phyloP scores from a whole-genome alignment of 371 early-diverging fungal genomes.

The Syncephalastrum contaminatum region DNA sequence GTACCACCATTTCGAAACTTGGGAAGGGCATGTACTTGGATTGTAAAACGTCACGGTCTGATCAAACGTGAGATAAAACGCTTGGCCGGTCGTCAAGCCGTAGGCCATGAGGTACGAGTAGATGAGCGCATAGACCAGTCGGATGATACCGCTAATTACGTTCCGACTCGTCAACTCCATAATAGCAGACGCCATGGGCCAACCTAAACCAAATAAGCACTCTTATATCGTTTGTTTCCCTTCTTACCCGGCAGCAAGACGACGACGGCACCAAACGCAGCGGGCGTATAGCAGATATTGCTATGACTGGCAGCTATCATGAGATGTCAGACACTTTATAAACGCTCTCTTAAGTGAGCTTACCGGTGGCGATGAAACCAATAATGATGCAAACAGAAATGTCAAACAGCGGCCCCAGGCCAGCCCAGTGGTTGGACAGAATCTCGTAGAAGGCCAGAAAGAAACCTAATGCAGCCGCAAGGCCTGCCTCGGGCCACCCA shows the following conservation, averaged over 20 bases:
- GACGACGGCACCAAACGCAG: conserved; percentile 33
- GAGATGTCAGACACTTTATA: too few species aligned
- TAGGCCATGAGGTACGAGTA: conserved; percentile 67
- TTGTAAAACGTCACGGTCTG: conserved; percentile 7
- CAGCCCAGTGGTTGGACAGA: conserved; percentile 22
- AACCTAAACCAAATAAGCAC: neutral
- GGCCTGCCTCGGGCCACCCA: conserved; percentile 16
- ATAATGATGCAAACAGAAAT: conserved; percentile 54
- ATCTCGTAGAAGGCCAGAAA: conserved; percentile 42
- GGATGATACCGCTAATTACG: conserved; percentile 72
- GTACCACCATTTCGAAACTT: conserved; percentile 12
- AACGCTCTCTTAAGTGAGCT: neutral
- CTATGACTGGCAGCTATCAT: conserved; percentile 14
- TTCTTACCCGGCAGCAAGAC: conserved; percentile 55
- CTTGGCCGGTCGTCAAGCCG: conserved; percentile 63
- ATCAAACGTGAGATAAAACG: conserved; percentile 29
- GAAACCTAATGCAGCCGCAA: conserved; percentile 16
- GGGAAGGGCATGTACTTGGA: conserved; percentile 7
- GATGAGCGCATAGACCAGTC: conserved; percentile 66
- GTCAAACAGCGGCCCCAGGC: conserved; percentile 55
- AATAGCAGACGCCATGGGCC: conserved; percentile 31
- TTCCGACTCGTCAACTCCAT: conserved; percentile 77
- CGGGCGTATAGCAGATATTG: conserved; percentile 13
- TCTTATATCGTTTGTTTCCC: conserved; percentile 4
- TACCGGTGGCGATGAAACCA: conserved; percentile 46